Percentiles rank a stretch among this genome's conserved stretches.
phyloP scores from a whole-genome alignment of 192 early-diverging fungal species.

The Jimgerdemannia flammicorona region DNA sequence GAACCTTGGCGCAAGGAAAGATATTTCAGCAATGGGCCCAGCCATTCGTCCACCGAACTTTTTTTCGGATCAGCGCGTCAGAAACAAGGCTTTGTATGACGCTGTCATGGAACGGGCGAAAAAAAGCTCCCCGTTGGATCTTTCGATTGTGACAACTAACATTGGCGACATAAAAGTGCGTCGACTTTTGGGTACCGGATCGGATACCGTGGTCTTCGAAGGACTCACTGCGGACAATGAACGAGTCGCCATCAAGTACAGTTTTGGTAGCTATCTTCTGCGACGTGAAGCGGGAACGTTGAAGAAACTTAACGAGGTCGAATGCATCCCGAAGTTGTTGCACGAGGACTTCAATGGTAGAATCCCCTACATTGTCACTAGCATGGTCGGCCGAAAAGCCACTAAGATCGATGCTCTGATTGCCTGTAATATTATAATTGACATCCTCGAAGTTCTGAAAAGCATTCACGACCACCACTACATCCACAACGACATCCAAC shows the following conservation, averaged over 20 bases:
- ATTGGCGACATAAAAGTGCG: constrained; percentile 2
- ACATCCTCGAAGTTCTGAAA: constrained; percentile 3
- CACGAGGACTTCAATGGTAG: background rate
- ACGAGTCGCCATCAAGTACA: constrained; percentile 1
- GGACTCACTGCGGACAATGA: background rate
- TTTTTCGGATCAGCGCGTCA: background rate
- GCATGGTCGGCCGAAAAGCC: constrained; percentile 1
- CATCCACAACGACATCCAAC: constrained; percentile 4
- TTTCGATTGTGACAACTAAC: background rate
- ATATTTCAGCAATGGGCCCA: background rate
- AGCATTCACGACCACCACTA: background rate
- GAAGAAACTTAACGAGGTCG: background rate
- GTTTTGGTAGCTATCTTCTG: background rate
- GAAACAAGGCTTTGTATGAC: background rate
- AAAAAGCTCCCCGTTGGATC: background rate
- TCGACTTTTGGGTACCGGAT: background rate
- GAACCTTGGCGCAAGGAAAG: background rate
- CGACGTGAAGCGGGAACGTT: background rate
- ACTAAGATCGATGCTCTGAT: background rate
- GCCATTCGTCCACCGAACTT: background rate
- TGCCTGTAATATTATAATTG: background rate
- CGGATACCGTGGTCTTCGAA: constrained; percentile 2
- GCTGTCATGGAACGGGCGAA: background rate
- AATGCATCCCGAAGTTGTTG: background rate
- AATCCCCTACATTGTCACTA: constrained; percentile 5